Evolutionary conservation across 371 early-diverging fungal genomes (phyloP), one percentile per base, ranked within the genome.

Genomic region (Phascolomyces articulosus): DNA sequence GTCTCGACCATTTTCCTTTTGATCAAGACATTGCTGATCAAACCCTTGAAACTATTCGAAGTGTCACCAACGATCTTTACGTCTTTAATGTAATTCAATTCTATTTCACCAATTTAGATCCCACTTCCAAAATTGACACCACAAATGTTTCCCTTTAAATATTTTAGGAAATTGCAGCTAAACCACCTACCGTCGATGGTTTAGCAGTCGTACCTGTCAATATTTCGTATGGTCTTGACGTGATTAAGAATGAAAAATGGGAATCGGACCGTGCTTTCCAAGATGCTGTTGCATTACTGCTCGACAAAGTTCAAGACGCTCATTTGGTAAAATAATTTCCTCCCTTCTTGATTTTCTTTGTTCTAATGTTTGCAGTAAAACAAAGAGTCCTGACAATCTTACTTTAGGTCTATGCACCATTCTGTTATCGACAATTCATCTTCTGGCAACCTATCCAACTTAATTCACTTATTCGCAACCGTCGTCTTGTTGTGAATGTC

Each of bases 361-460:
- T n/a, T n/a, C n/a, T n/a, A n/a, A n/a, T n/a, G n/a, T n/a, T n/a
- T n/a, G n/a, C n/a, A n/a, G n/a, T n/a, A n/a, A n/a, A n/a, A n/a
- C n/a, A n/a, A n/a, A n/a, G n/a, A n/a, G n/a, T n/a, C n/a, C n/a
- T n/a, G n/a, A n/a, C n/a, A n/a, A n/a, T n/a, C n/a, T n/a, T n/a
- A n/a, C 31, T 24, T 15, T 67, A 81, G 82, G 77, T 75, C 27
- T 82, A 82, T 57, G 72, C 78, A 4, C 82, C 82, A 13, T 79
- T 73, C 44, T 82, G 82, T 44, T 82, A 82, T 40, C 77, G 82
- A 26, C 82, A 82, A 57, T 82, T 82, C 38, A 67, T 82, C 18
- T 82, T 82, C 20, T 82, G 82, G 82, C 82, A 82, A 48, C 79
- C 82, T 2, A 82, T 82, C 57, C 82, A 82, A 62, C 68, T 82